Evolutionary conservation across 441 rosid species (phyloP).

Genomic region (Isatis lusitanica): DNA sequence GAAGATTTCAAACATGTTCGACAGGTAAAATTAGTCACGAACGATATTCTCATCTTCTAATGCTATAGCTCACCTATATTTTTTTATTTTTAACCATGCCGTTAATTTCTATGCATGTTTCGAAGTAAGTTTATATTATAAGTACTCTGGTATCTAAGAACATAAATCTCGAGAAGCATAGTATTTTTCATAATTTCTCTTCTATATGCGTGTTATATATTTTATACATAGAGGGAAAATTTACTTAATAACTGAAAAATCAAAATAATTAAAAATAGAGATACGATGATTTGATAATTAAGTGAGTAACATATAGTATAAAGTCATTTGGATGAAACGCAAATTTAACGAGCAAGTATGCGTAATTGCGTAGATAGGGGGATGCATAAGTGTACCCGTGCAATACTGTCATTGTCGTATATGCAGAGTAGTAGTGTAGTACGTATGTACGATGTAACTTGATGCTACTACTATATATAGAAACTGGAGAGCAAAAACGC

Average conservation of each 20-base stretch:
- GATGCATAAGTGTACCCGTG: not conserved
- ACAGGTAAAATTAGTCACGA: slow-evolving; percentile 44
- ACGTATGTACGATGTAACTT: not conserved
- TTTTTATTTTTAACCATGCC: not conserved
- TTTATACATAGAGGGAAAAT: too few relatives aligned
- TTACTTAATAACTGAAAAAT: too few relatives aligned
- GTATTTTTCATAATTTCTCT: not conserved
- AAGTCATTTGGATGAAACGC: not conserved
- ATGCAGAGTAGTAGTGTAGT: not conserved
- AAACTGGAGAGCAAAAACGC: not conserved
- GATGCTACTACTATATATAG: not conserved
- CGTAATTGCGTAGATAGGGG: not conserved
- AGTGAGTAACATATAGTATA: not conserved
- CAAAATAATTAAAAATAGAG: too few relatives aligned
- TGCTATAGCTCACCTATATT: slow-evolving; percentile 10
- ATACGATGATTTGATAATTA: too few relatives aligned
- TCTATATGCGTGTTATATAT: not conserved
- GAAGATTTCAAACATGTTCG: slow-evolving; percentile 70
- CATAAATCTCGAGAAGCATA: too few relatives aligned
- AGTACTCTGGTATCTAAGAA: not conserved
- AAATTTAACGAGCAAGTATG: not conserved
- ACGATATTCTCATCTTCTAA: slow-evolving; percentile 24
- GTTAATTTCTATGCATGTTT: slow-evolving; percentile 16
- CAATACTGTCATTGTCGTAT: not conserved
- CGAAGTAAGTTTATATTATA: not conserved